These are phyloP conservation scores for Hymenoscyphus occultus DNA, from an alignment of 2,329 filamentous ascomycete species.

Conservation along the genomic window DNA sequence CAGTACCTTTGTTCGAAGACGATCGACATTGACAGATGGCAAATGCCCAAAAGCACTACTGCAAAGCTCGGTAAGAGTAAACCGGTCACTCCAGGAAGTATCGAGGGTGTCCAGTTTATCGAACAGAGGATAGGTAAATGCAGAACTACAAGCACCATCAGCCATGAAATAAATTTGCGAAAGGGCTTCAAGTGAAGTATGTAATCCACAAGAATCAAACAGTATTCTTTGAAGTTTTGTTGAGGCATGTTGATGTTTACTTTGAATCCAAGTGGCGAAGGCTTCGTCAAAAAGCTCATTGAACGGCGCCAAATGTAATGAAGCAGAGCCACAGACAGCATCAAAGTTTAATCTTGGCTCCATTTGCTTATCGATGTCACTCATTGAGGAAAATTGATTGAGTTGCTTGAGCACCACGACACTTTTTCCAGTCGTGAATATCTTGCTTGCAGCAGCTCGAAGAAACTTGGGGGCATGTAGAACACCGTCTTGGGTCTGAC, in stretches of 20 bases:
- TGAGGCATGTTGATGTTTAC: slow-evolving; percentile 69
- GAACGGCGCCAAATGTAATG: slow-evolving; percentile 60
- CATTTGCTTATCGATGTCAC: slow-evolving; percentile 33
- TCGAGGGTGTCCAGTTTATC: slow-evolving; percentile 64
- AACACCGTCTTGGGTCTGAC: slow-evolving; percentile 54
- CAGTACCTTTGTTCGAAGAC: slow-evolving; percentile 57
- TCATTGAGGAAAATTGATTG: slow-evolving; percentile 47
- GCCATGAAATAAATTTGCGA: slow-evolving; percentile 73
- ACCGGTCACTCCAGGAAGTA: slow-evolving; percentile 73
- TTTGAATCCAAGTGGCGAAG: slow-evolving; percentile 74
- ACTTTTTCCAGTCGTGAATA: slow-evolving; percentile 87
- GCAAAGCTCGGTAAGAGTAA: slow-evolving; percentile 73
- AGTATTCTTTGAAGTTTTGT: slow-evolving; percentile 63
- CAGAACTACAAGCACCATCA: slow-evolving; percentile 65
- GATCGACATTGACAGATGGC: slow-evolving; percentile 54
- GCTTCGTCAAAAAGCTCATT: slow-evolving; percentile 68
- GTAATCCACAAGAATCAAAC: slow-evolving; percentile 66
- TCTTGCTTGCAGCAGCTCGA: slow-evolving; percentile 62
- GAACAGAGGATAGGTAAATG: slow-evolving; percentile 69
- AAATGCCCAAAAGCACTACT: slow-evolving; percentile 64
- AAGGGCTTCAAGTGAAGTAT: slow-evolving; percentile 61
- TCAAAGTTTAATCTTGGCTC: slow-evolving; percentile 55
- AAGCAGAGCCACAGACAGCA: slow-evolving; percentile 48
- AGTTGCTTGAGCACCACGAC: slow-evolving; percentile 78
- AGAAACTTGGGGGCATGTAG: slow-evolving; percentile 75